Conservation (phyloP, 2,329 filamentous ascomycete species). For the Monosporascus sp. region DNA sequence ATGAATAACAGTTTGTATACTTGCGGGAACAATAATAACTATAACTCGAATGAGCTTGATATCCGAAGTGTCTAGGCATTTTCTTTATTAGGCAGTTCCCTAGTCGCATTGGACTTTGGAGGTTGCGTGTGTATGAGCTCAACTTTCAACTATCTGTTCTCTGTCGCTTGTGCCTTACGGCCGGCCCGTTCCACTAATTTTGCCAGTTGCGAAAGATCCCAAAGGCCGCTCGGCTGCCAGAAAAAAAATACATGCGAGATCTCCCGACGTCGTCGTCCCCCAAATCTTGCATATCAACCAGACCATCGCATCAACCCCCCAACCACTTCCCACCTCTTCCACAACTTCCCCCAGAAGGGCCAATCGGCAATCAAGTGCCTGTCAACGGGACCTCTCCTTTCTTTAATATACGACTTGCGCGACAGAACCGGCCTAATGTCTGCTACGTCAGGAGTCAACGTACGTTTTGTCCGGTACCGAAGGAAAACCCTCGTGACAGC, state of each 20-base stretch:
- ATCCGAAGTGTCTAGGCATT: too few species aligned
- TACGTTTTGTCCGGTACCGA: constrained; percentile 36
- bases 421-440: constrained; percentile 52
- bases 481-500: constrained; percentile 2
- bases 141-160: neutral
- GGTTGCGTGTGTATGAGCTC: neutral
- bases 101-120: too few species aligned
- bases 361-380: constrained; percentile 41
- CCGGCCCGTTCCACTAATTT: neutral
- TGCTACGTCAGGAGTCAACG: constrained; percentile 63
- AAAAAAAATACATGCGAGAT: constrained; percentile 30
- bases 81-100: too few species aligned
- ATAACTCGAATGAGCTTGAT: too few species aligned
- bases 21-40: too few species aligned
- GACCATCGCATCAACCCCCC: constrained; percentile 4
- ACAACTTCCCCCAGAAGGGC: constrained; percentile 32
- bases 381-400: constrained; percentile 23
- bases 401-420: constrained; percentile 31
- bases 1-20: too few species aligned
- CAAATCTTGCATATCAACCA: constrained; percentile 9
- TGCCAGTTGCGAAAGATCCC: neutral
- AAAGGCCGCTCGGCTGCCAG: neutral
- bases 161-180: neutral
- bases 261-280: constrained; percentile 26
- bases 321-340: constrained; percentile 14